phyloP scores from a whole-genome alignment of 352 stramenopile species.

The Pythium sp. region DNA sequence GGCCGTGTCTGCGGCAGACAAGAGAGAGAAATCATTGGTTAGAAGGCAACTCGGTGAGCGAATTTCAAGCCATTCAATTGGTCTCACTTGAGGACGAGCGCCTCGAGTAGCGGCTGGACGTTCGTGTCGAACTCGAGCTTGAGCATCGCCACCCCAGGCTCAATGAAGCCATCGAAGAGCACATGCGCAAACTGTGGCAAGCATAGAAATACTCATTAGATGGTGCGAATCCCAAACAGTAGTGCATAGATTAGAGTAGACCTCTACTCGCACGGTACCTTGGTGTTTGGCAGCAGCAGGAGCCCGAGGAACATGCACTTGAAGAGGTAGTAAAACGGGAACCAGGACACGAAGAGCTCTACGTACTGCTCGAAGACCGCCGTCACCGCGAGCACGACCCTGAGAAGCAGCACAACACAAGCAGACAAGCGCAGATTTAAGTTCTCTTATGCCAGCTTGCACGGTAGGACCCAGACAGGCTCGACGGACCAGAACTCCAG shows the following conservation, averaged over 20 bases:
- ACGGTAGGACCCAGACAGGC: not conserved
- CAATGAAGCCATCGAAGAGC: slow-evolving; percentile 63
- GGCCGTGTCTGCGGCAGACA: slow-evolving; percentile 34
- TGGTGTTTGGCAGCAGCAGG: slow-evolving; percentile 55
- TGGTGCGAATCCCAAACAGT: not conserved
- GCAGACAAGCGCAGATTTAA: not conserved
- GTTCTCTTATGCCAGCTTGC: not conserved
- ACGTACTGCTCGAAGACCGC: slow-evolving; percentile 67
- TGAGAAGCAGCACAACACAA: slow-evolving; percentile 19
- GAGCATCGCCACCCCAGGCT: slow-evolving; percentile 35
- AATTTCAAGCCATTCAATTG: not conserved
- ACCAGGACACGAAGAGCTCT: slow-evolving; percentile 70
- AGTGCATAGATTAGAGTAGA: not conserved
- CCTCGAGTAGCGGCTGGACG: slow-evolving; percentile 52
- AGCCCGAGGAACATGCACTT: slow-evolving; percentile 60
- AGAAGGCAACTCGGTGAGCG: not conserved
- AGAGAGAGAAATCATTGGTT: not conserved
- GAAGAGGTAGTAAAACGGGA: slow-evolving; percentile 78
- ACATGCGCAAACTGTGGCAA: slow-evolving; percentile 46
- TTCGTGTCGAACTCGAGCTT: slow-evolving; percentile 43
- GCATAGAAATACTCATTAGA: not conserved
- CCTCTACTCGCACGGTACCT: slow-evolving; percentile 23
- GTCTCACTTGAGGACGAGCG: slow-evolving; percentile 46
- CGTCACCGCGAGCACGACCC: slow-evolving; percentile 55
- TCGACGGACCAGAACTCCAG: slow-evolving; percentile 58